Base-by-base conservation (phyloP, 805 yeast species). In the Starmerella tilneyi region DNA sequence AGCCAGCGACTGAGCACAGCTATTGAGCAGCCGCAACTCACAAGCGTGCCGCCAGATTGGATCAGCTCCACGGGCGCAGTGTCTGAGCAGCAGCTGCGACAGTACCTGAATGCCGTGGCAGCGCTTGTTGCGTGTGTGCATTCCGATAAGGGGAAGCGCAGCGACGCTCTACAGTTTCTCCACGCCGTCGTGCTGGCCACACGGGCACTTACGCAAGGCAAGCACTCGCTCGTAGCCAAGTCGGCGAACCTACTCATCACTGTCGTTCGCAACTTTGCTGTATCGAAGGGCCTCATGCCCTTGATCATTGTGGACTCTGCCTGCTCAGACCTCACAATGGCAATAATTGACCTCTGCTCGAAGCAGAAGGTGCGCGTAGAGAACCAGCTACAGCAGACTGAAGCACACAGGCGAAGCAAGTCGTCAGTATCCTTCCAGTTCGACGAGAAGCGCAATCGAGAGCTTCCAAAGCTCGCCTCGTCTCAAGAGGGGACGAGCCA, bases 231-330 rank as follows among this genome's bases (percentile, higher is more conserved):
- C 20, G 68, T 83, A 4, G 74, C 79, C 45, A 79, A 81, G 36
- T 71, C 89, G 0, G 73, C 82, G 20, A 76, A 86, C 15, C 85
- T 81, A 62, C 74, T 79, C 0, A 75, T 89, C 33, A 78, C 94
- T 3, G 72, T 85, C 1, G 74, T 88, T 1, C 71, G 95, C 56
- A 84, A 84, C 58, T 81, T 68, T 60, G 75, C 82, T 0, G 65
- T 78, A 9, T 79, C 81, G 54, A 67, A 73, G 4, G 69, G 71
- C n/a, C 57, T 83, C 2, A 63, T 84, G 45, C 95, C 96, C 0
- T 72, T 71, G 43, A 64, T 81, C 17, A 72, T 85, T 2, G 71
- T 86, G 16, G 81, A 84, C 62, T 74, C 85, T 19, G 79, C 96
- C 0, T 65, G 84, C 9, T 73, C 82, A 35, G 95, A 86, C 56